phyloP scores from a whole-genome alignment of 495 filamentous ascomycete species.

The Aspergillus incahuasiensis region DNA sequence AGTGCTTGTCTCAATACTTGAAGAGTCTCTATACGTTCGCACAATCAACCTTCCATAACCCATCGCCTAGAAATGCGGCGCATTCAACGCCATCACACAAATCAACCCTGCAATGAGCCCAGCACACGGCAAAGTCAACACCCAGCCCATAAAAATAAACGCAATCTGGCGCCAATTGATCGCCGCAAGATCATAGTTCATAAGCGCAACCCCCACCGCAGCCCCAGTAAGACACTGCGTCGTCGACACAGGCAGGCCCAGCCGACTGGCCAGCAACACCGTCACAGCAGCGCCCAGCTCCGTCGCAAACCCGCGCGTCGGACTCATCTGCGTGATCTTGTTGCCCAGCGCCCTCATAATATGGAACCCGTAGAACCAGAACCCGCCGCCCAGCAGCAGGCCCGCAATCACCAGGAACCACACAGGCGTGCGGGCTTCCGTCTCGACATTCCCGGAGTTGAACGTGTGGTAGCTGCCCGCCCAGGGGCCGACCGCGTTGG shows the following conservation, averaged over 20 bases:
- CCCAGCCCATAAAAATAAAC: conserved; percentile 35
- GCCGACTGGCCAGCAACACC: conserved; percentile 59
- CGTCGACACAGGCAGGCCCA: conserved; percentile 42
- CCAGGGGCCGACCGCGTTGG: conserved; percentile 67
- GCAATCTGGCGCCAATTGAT: conserved; percentile 37
- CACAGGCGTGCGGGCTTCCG: conserved; percentile 51
- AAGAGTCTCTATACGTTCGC: too few relatives aligned
- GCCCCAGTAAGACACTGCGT: conserved; percentile 40
- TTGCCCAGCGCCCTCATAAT: conserved; percentile 69
- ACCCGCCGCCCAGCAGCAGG: conserved; percentile 52
- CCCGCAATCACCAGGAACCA: conserved; percentile 64
- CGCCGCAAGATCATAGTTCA: conserved; percentile 36
- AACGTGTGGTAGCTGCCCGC: conserved; percentile 59
- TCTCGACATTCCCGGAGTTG: conserved; percentile 36
- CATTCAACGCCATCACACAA: conserved; percentile 37
- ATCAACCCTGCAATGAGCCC: conserved; percentile 32
- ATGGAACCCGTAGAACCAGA: conserved; percentile 69
- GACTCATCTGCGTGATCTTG: conserved; percentile 63
- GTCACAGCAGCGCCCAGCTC: conserved; percentile 67
- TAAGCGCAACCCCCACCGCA: conserved; percentile 33
- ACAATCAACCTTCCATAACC: neutral
- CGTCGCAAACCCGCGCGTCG: conserved; percentile 62
- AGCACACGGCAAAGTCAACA: conserved; percentile 37
- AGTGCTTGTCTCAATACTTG: too few relatives aligned
- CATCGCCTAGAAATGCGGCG: conserved; percentile 27